Evolutionary conservation across 2,329 filamentous ascomycete genomes (phyloP), one percentile per base, ranked within the genome.

Genomic region (Fusarium lyarnte): DNA sequence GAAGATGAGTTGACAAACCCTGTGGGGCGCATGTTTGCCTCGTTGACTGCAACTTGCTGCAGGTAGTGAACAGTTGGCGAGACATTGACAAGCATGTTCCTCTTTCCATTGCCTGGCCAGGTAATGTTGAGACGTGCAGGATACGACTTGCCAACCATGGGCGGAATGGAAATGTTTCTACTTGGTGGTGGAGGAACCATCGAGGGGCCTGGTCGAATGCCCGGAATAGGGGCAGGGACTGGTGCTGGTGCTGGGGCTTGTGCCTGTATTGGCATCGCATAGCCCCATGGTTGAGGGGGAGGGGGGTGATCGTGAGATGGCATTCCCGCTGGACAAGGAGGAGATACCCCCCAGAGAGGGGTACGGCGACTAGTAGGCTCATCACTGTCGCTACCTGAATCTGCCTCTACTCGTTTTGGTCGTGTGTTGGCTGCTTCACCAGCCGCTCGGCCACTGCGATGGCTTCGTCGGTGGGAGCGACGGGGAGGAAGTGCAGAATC

Each of bases 61-160:
- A 81, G 58, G 19, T 61, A 69, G 7, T 84, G 86, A 74, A 88
- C 39, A 31, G 72, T 74, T 41, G 76, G 76, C 17, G 58, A 59
- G 52, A 78, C 77, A 42, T 76, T 66, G 21, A 77, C 79, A 33
- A 80, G 71, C 54, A 81, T 66, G 51, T 78, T 79, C 42, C 75
- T 74, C 68, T 77, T 70, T 43, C 79, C 80, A 25, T 76, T 77
- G 39, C 74, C 76, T 9, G 52, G 41, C 78, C 78, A 80, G 51
- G 46, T 63, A 61, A 81, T 74, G 52, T 68, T 69, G 39, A 81
- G 71, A 23, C 78, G 69, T 13, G 79, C 74, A 46, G 78, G 57
- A 42, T 72, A 63, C 14, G 36, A 69, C 52, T 64, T 74, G 12
- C 54, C 54, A 11, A 27, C 53, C 33, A 54, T 31, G 12, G 67